Percentiles rank a stretch among this genome's conserved stretches.
phyloP scores from a whole-genome alignment of 768 basidiomycete species.

The Termitomyces sp. region DNA sequence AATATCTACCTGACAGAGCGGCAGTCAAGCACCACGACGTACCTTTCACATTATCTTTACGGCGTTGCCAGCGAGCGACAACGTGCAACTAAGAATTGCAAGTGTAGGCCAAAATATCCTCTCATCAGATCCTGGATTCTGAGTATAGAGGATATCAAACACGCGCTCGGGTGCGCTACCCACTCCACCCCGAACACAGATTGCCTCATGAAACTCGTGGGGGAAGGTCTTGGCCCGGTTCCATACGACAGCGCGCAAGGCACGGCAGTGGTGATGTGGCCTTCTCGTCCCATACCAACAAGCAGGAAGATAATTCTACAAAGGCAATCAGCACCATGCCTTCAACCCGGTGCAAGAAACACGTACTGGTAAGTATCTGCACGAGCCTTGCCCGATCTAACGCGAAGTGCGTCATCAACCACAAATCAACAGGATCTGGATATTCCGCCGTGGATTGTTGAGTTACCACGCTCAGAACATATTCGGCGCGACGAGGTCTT shows the following conservation, averaged over 20 bases:
- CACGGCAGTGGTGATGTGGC: slow-evolving; percentile 68
- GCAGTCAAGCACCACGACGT: not conserved
- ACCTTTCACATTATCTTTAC: slow-evolving; percentile 41
- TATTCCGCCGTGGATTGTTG: slow-evolving; percentile 34
- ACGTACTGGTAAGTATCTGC: slow-evolving; percentile 66
- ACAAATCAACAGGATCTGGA: slow-evolving; percentile 72
- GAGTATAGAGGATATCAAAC: slow-evolving; percentile 74
- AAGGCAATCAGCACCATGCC: too few species aligned
- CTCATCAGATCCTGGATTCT: slow-evolving; percentile 43
- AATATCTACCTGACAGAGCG: not conserved
- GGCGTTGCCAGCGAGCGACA: slow-evolving; percentile 33
- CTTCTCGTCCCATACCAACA: slow-evolving; percentile 76
- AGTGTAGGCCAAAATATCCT: slow-evolving; percentile 78
- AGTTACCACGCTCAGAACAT: slow-evolving; percentile 81
- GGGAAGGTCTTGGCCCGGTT: slow-evolving; percentile 86
- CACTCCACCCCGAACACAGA: slow-evolving; percentile 58
- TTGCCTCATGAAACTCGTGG: slow-evolving; percentile 71
- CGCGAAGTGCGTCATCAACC: slow-evolving; percentile 75
- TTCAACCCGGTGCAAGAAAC: not conserved
- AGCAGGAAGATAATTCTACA: slow-evolving; percentile 80
- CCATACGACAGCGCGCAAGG: slow-evolving; percentile 82
- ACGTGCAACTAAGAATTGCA: slow-evolving; percentile 69
- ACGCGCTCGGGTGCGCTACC: slow-evolving; percentile 86
- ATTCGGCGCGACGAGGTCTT: slow-evolving; percentile 73
- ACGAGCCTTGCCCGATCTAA: slow-evolving; percentile 69